A percentile compares a stretch with the other conserved stretches of the same genome.
Evolutionary conservation across 495 filamentous ascomycete genomes (phyloP).

Genomic region (Tuber aestivum): DNA sequence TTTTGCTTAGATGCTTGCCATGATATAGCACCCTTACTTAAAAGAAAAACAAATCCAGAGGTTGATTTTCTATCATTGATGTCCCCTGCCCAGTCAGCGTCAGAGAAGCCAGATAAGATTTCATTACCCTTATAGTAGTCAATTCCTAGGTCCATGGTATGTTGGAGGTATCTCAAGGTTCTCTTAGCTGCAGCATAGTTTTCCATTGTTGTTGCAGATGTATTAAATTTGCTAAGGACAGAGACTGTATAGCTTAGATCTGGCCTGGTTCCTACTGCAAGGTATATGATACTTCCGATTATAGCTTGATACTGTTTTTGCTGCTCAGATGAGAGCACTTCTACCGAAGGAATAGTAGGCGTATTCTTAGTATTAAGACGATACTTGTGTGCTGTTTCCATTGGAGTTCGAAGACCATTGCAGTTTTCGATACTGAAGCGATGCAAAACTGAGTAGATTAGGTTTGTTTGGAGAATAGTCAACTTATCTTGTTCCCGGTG

Average conservation of each 20-base stretch:
- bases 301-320: not conserved
- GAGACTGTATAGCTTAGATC: not conserved
- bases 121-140: not conserved
- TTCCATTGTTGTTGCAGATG: not conserved
- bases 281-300: not conserved
- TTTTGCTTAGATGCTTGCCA: not conserved
- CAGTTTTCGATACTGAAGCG: not conserved
- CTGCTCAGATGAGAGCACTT: not conserved
- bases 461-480: not conserved
- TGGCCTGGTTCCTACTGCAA: not conserved
- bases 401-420: not conserved
- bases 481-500: not conserved
- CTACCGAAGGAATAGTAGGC: rapidly evolving
- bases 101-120: not conserved
- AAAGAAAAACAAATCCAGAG: not conserved
- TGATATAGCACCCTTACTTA: not conserved
- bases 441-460: rapidly evolving
- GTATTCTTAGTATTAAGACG: not conserved
- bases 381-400: not conserved
- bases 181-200: not conserved
- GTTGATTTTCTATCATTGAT: not conserved
- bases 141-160: not conserved
- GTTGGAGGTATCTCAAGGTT: not conserved
- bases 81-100: not conserved
- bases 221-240: not conserved